Percentiles rank a stretch among this genome's conserved stretches.
Conservation (phyloP, 768 basidiomycete species). For the Leucosporidium creatinivorum region DNA sequence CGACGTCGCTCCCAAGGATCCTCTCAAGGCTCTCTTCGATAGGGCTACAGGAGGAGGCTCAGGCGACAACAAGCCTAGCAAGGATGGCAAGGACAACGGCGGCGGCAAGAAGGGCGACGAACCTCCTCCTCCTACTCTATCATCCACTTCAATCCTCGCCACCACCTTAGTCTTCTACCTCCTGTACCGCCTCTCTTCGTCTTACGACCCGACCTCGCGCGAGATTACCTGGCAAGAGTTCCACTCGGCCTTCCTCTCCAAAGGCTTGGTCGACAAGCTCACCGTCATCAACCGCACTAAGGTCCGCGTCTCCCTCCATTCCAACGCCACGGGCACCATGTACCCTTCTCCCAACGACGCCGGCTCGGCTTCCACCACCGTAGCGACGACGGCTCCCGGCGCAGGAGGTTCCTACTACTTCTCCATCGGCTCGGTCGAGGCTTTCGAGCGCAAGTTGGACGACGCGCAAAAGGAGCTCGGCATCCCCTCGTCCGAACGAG, state of each 20-base stretch:
- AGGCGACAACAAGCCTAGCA: conserved; percentile 1
- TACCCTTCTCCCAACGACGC: conserved; percentile 43
- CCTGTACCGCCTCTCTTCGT: conserved; percentile 31
- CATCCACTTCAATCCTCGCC: conserved; percentile 22
- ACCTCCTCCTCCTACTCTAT: conserved; percentile 13
- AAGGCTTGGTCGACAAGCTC: conserved; percentile 89
- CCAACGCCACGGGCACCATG: conserved; percentile 73
- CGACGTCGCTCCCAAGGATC: conserved; percentile 22
- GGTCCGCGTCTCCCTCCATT: conserved; percentile 86
- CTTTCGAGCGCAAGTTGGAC: conserved; percentile 89
- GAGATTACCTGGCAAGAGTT: conserved; percentile 99
- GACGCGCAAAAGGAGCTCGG: conserved; percentile 86
- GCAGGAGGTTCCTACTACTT: conserved; percentile 69
- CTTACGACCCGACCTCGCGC: conserved; percentile 42
- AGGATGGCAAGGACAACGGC: conserved; percentile 5
- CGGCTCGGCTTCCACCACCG: conserved; percentile 11
- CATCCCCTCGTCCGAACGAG: conserved; percentile 83
- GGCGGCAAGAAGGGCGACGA: background rate
- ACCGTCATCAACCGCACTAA: conserved; percentile 81
- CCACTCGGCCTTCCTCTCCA: conserved; percentile 90
- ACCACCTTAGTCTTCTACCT: conserved; percentile 31
- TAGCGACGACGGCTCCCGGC: conserved; percentile 42
- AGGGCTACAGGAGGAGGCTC: conserved; percentile 9
- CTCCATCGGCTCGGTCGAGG: conserved; percentile 95
- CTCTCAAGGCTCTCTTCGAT: conserved; percentile 13